Conservation (phyloP, 2,329 filamentous ascomycete species). For the Dactylellina leptospora region DNA sequence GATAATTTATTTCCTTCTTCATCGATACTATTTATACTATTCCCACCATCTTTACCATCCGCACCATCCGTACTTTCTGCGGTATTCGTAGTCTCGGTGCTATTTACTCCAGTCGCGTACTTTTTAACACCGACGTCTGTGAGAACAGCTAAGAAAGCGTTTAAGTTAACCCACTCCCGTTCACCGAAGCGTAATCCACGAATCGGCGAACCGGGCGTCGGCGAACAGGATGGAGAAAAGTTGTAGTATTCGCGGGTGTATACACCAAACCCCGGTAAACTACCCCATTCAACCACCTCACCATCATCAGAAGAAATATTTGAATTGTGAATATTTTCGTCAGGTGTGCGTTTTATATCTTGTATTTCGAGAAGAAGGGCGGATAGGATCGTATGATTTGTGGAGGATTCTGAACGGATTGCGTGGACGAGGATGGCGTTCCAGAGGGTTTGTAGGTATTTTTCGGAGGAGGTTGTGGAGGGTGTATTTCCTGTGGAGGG, state of each 20-base stretch:
- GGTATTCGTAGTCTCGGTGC: not conserved
- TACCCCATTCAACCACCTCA: too few species aligned
- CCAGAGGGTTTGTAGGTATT: conserved; percentile 30
- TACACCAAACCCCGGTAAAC: conserved; percentile 12
- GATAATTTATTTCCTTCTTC: not conserved
- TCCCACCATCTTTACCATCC: not conserved
- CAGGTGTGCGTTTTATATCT: too few species aligned
- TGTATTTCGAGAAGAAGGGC: conserved; percentile 6
- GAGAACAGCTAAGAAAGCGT: conserved; percentile 13
- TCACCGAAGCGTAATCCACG: not conserved
- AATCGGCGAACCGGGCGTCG: not conserved
- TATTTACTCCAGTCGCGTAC: not conserved
- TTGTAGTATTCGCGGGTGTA: conserved; percentile 29
- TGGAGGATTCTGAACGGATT: not conserved
- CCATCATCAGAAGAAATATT: too few species aligned
- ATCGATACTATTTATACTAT: not conserved
- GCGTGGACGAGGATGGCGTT: conserved; percentile 23
- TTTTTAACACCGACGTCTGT: not conserved
- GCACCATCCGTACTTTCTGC: not conserved
- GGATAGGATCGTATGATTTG: conserved; percentile 7
- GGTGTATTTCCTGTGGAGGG: conserved; percentile 1
- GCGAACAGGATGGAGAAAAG: conserved; percentile 15
- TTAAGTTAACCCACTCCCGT: conserved; percentile 28
- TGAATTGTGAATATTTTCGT: too few species aligned
- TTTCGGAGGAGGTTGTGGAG: conserved; percentile 2